Evolutionary conservation across 805 yeast genomes (phyloP).

Genomic region (Saturnispora sanitii): DNA sequence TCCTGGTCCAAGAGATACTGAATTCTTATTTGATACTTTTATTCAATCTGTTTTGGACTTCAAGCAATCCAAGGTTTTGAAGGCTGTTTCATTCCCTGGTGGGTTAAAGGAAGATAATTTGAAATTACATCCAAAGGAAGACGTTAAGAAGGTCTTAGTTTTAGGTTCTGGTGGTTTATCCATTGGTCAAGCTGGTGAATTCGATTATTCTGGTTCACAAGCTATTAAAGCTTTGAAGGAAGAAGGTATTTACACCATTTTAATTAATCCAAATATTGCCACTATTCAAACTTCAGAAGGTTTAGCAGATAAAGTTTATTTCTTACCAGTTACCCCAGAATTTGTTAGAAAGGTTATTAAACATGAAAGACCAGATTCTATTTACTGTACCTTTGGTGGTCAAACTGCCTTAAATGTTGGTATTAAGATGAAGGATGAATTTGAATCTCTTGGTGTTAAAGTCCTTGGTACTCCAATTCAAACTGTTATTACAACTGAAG

Average conservation of each 20-base stretch:
- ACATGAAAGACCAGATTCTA: constrained; percentile 94
- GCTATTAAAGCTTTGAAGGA: constrained; percentile 93
- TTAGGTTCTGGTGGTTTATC: constrained; percentile 96
- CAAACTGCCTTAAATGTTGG: constrained; percentile 97
- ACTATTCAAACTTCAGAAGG: constrained; percentile 95
- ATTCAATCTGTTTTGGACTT: constrained; percentile 67
- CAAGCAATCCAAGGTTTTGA: constrained; percentile 45
- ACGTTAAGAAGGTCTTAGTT: constrained; percentile 85
- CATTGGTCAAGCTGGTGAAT: constrained; percentile 98
- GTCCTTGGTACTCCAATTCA: constrained; percentile 96
- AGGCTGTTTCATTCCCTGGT: constrained; percentile 85
- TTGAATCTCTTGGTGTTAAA: constrained; percentile 79
- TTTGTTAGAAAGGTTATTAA: constrained; percentile 92
- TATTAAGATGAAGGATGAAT: constrained; percentile 91
- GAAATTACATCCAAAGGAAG: constrained; percentile 65
- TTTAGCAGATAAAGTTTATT: constrained; percentile 90
- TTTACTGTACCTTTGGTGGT: constrained; percentile 94
- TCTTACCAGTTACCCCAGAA: constrained; percentile 93
- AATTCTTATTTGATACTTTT: constrained; percentile 90
- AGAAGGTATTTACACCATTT: constrained; percentile 74
- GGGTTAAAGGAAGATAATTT: constrained; percentile 66
- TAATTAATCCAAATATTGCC: constrained; percentile 93
- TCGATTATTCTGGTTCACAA: constrained; percentile 94
- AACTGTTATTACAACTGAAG: constrained; percentile 94
- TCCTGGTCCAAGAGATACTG: constrained; percentile 99